Conservation (phyloP, 768 basidiomycete species). For the Leccinum pellstonianum region DNA sequence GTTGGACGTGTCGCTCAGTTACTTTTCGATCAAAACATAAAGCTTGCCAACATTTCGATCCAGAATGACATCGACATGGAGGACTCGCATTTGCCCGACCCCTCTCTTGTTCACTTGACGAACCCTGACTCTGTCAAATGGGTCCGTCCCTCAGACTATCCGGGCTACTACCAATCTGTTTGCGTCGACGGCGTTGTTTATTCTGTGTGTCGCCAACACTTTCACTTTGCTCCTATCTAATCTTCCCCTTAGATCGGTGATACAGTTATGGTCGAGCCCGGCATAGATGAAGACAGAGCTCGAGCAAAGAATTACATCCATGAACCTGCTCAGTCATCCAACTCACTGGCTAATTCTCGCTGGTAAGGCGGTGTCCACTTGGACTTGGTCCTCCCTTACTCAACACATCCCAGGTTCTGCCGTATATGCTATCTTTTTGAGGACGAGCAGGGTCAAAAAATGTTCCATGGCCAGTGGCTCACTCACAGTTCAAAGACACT, state of each 20-base stretch:
- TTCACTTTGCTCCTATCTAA: constrained; percentile 10
- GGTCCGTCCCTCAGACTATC: constrained; percentile 24
- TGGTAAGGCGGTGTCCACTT: constrained; percentile 47
- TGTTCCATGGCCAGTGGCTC: constrained; percentile 74
- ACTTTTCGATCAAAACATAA: constrained; percentile 47
- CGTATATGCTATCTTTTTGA: constrained; percentile 66
- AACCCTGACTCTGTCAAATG: constrained; percentile 38
- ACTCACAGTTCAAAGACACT: constrained; percentile 61
- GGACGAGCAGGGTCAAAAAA: constrained; percentile 37
- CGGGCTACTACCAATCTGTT: constrained; percentile 43
- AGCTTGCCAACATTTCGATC: constrained; percentile 33
- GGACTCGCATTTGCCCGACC: constrained; percentile 7
- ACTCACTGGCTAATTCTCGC: constrained; percentile 52
- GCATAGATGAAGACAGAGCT: constrained; percentile 43
- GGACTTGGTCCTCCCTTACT: background rate
- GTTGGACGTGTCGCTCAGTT: constrained; percentile 46
- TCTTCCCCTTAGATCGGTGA: constrained; percentile 52
- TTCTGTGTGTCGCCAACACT: constrained; percentile 37
- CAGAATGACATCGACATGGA: constrained; percentile 31
- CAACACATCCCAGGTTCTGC: constrained; percentile 55
- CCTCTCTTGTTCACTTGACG: constrained; percentile 25
- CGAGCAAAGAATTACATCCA: constrained; percentile 42
- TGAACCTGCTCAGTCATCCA: constrained; percentile 46
- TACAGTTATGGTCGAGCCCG: constrained; percentile 60
- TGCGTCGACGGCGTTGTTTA: constrained; percentile 59